Percentiles rank a stretch among this genome's conserved stretches.
These are phyloP conservation scores for Aspergillus sp. DNA, from an alignment of 2,329 filamentous ascomycete species.

Conservation along the genomic window DNA sequence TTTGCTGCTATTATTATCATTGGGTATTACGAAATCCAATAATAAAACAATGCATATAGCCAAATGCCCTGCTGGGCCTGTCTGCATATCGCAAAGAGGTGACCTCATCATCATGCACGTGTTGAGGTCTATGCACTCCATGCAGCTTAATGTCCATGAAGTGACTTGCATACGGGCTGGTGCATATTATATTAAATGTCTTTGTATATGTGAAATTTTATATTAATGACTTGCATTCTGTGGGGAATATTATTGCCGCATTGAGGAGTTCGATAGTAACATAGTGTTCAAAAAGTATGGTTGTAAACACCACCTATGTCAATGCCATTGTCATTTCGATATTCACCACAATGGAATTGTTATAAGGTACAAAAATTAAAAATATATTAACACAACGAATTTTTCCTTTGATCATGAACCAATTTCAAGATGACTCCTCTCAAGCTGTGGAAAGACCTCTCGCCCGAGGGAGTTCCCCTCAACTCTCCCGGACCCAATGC, in stretches of 20 bases:
- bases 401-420: not conserved
- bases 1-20: not conserved
- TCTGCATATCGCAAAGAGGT: not conserved
- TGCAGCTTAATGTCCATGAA: too few relatives aligned
- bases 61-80: not conserved
- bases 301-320: too few relatives aligned
- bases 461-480: too few relatives aligned
- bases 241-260: too few relatives aligned
- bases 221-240: too few relatives aligned
- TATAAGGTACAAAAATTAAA: not conserved
- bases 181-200: too few relatives aligned
- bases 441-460: too few relatives aligned
- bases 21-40: not conserved
- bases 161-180: too few relatives aligned
- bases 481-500: not conserved
- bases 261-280: too few relatives aligned
- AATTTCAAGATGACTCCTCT: not conserved
- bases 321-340: not conserved
- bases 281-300: too few relatives aligned
- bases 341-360: not conserved
- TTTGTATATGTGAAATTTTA: too few relatives aligned
- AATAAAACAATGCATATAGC: not conserved
- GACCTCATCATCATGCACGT: not conserved
- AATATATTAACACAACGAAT: not conserved
- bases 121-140: too few relatives aligned